Conservation (phyloP, 768 basidiomycete species). For the Sutorius australiensis region DNA sequence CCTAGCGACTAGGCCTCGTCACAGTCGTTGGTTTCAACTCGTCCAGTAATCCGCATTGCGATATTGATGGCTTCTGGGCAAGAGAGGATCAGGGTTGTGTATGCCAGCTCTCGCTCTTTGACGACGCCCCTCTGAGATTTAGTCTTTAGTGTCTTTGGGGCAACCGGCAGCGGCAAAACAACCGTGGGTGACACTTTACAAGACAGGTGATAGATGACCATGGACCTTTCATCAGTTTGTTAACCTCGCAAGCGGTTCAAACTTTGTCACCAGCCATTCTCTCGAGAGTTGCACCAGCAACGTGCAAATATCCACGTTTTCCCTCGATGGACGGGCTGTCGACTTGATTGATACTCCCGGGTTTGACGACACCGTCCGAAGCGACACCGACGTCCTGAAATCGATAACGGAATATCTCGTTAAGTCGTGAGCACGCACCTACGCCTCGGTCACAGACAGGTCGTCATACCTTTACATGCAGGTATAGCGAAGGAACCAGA, state of each 20-base stretch:
- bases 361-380: slow-evolving; percentile 50
- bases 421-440: slow-evolving; percentile 19
- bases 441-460: background rate
- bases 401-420: slow-evolving; percentile 40
- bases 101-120: background rate
- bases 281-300: slow-evolving; percentile 26
- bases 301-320: slow-evolving; percentile 36
- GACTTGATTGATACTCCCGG: slow-evolving; percentile 58
- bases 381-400: slow-evolving; percentile 43
- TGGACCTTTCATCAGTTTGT: slow-evolving; percentile 12
- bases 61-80: slow-evolving; percentile 7
- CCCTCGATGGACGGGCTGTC: slow-evolving; percentile 39
- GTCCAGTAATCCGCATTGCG: background rate
- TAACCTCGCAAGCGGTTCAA: slow-evolving; percentile 19
- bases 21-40: background rate
- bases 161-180: slow-evolving; percentile 24
- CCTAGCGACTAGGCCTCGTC: background rate
- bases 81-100: slow-evolving; percentile 20
- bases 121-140: slow-evolving; percentile 1
- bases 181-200: slow-evolving; percentile 11
- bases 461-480: slow-evolving; percentile 2
- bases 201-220: background rate
- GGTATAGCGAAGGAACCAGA: slow-evolving; percentile 25
- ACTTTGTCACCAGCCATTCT: slow-evolving; percentile 20
- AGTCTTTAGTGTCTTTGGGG: slow-evolving; percentile 20